Percentiles rank a stretch among this genome's conserved stretches.
phyloP scores from a whole-genome alignment of 257 asterid species.

The Orobanche coerulescens region DNA sequence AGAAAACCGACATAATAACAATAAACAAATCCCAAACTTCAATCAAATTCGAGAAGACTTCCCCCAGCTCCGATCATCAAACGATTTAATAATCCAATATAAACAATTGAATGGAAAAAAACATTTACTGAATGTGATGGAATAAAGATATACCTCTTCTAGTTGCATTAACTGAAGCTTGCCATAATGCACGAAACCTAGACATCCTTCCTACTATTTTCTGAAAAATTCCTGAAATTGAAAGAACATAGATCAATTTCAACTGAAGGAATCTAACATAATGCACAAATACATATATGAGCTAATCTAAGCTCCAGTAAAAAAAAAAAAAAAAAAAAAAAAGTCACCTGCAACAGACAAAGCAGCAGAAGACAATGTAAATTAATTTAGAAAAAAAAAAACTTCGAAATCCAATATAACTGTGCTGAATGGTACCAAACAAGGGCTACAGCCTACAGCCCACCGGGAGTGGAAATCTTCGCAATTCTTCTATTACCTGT shows the following conservation, averaged over 20 bases:
- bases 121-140: not conserved
- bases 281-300: not conserved
- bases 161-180: conserved; percentile 73
- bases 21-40: not conserved
- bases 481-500: no score
- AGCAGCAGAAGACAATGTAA: not conserved
- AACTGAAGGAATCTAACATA: not conserved
- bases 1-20: not conserved
- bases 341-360: conserved; percentile 6
- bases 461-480: no score
- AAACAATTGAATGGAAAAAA: not conserved
- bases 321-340: not conserved
- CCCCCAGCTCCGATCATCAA: not conserved
- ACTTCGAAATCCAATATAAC: no score
- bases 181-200: conserved; percentile 63
- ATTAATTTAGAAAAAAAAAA: no score
- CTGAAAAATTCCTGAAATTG: conserved; percentile 12
- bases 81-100: not conserved
- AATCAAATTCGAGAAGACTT: not conserved
- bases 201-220: conserved; percentile 38
- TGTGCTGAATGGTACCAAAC: no score
- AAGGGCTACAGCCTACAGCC: no score
- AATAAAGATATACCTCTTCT: conserved; percentile 44
- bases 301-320: not conserved
- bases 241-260: not conserved